phyloP scores from a whole-genome alignment of 1,284 basidiomycete genomes.

The Dichomitus squalens region DNA sequence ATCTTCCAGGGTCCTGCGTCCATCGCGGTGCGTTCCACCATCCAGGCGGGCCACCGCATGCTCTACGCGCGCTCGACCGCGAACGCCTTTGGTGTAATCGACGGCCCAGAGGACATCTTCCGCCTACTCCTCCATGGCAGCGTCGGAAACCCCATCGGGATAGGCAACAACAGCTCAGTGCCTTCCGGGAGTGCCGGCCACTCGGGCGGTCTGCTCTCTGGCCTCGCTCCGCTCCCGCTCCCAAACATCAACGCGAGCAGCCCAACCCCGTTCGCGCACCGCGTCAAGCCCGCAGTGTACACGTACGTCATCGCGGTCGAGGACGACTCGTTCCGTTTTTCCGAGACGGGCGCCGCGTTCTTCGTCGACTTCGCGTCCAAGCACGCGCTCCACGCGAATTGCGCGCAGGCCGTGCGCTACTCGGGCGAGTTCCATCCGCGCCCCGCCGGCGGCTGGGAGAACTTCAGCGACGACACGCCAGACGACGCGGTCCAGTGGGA shows the following conservation, averaged over 20 bases:
- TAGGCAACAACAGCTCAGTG: background rate
- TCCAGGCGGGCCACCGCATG: slow-evolving; percentile 70
- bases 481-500: slow-evolving; percentile 69
- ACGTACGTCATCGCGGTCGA: slow-evolving; percentile 74
- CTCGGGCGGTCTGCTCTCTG: background rate
- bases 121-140: slow-evolving; percentile 51
- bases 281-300: slow-evolving; percentile 77
- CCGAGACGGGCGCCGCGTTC: slow-evolving; percentile 79
- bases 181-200: background rate
- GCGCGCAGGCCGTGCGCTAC: slow-evolving; percentile 57
- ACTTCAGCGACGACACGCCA: slow-evolving; percentile 52
- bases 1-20: slow-evolving; percentile 69
- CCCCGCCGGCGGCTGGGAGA: slow-evolving; percentile 66
- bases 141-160: slow-evolving; percentile 18
- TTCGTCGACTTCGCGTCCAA: slow-evolving; percentile 84
- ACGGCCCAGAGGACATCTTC: slow-evolving; percentile 47
- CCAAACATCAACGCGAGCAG: slow-evolving; percentile 8
- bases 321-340: slow-evolving; percentile 75
- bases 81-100: slow-evolving; percentile 65
- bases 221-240: background rate
- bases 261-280: slow-evolving; percentile 39
- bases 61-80: slow-evolving; percentile 69
- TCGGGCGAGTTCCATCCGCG: slow-evolving; percentile 80
- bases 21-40: slow-evolving; percentile 62
- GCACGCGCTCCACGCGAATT: slow-evolving; percentile 47